A percentile compares a stretch with the other conserved stretches of the same genome.
phyloP scores from a whole-genome alignment of 768 basidiomycete genomes.

The Hydnomerulius pinastri region DNA sequence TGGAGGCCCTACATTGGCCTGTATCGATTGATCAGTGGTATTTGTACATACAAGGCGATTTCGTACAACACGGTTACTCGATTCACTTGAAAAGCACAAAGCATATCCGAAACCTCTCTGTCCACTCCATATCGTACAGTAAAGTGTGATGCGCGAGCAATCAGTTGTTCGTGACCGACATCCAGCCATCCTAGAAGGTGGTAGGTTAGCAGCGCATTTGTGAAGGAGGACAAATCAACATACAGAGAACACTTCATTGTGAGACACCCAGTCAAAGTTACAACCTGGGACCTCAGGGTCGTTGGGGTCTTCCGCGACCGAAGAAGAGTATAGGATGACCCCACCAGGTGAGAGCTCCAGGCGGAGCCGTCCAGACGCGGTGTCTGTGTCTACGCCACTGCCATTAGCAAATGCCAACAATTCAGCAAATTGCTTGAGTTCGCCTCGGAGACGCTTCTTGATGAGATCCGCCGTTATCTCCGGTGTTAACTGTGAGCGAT shows the following conservation, averaged over 20 bases:
- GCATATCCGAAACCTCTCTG: constrained; percentile 60
- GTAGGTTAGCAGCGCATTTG: not conserved
- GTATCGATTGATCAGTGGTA: no score
- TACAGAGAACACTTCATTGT: constrained; percentile 22
- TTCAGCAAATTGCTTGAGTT: constrained; percentile 16
- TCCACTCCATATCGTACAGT: constrained; percentile 36
- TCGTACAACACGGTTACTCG: not conserved
- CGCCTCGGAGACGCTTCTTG: constrained; percentile 13
- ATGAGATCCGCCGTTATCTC: constrained; percentile 13
- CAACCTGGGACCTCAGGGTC: constrained; percentile 18
- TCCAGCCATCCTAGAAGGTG: not conserved
- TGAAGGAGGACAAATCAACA: not conserved
- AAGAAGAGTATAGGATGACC: constrained; percentile 20
- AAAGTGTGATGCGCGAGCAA: no score
- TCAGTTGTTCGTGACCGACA: no score
- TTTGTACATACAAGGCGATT: constrained; percentile 90
- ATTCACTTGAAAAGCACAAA: no score
- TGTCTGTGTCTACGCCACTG: not conserved
- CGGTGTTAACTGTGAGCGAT: constrained; percentile 5
- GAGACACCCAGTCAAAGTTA: constrained; percentile 24
- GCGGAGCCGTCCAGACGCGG: constrained; percentile 6
- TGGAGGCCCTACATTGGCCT: no score
- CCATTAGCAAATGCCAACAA: constrained; percentile 20
- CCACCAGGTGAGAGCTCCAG: constrained; percentile 20
- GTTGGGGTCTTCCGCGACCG: constrained; percentile 19